A percentile compares a stretch with the other conserved stretches of the same genome.
phyloP scores from a whole-genome alignment of 306 rosid species.

The Citrullus mucosospermus region DNA sequence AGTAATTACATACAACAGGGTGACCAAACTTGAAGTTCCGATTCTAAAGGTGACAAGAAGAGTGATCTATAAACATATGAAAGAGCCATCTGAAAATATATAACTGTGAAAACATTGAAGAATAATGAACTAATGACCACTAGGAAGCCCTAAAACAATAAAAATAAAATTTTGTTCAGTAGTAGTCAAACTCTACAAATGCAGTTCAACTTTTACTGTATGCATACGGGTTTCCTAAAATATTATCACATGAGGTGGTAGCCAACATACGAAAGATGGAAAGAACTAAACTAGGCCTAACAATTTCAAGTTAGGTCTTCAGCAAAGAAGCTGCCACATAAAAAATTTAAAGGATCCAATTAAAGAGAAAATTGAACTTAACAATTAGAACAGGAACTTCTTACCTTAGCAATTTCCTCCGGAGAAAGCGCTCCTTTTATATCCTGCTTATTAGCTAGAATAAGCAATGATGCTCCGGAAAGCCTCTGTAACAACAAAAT shows the following conservation, averaged over 20 bases:
- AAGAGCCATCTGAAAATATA: no score
- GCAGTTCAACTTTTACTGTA: not conserved
- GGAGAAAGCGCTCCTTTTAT: conserved; percentile 75
- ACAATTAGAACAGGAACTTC: conserved; percentile 2
- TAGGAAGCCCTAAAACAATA: not conserved
- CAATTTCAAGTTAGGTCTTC: not conserved
- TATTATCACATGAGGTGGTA: not conserved
- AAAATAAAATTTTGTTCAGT: not conserved
- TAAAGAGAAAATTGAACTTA: not conserved
- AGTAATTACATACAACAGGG: not conserved
- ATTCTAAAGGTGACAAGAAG: not conserved
- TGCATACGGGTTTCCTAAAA: not conserved
- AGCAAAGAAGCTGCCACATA: not conserved
- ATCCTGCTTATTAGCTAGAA: conserved; percentile 90
- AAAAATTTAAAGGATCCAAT: not conserved
- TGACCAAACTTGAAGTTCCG: not conserved
- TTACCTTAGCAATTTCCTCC: conserved; percentile 60
- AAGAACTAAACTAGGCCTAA: not conserved
- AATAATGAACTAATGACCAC: no score
- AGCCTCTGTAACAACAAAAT: conserved; percentile 43
- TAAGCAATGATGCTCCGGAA: conserved; percentile 72
- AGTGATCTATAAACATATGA: not conserved
- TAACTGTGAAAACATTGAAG: no score
- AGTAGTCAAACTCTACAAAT: not conserved
- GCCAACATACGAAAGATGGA: not conserved